Evolutionary conservation across 192 early-diverging fungal species (phyloP), one percentile per base, ranked within the genome.

Genomic region (Entomortierella lignicola): DNA sequence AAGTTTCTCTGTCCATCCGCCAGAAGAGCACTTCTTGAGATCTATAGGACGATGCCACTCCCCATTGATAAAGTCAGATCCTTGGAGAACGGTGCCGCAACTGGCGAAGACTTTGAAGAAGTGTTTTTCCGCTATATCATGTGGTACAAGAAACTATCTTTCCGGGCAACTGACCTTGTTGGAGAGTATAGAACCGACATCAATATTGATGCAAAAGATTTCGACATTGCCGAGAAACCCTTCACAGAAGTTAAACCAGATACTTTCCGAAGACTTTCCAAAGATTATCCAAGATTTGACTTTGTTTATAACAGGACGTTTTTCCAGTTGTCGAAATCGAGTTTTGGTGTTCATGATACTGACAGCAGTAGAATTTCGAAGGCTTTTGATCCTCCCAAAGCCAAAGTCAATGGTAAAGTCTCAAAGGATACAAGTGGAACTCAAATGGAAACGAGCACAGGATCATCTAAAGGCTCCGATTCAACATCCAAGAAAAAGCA

Each of bases 21-120:
- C 13, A 29, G 6, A 18, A 8, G 10, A 13, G 52, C 52, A 2
- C 52, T 54, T 26, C 25, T 54, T 54, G 52, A 54, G 6, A 2
- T 27, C 52, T 54, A 54, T 25, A 54, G 52, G 26, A 25, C 50
- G 50, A 52, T 52, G 50, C 50, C 50, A 52, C 50, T 52, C 50
- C 50, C 50, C 5, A 52, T 11, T 11, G 50, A 52, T 52, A 21
- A 18, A 7, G 5, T 52, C 18, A n/a, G 23, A 21, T 6, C 50
- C 50, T 25, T 52, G 50, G 23, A 25, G n/a, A 25, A 18, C 23
- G 50, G 50, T 6, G 18, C 5, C 8, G 17, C 6, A 25, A 25
- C 17, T 52, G 20, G 20, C n/a, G 18, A 52, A 6, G 50, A 52
- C 20, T 52, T 52, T 25, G 50, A 52, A 25, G 50, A 52, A 7